A percentile compares a stretch with the other conserved stretches of the same genome.
Evolutionary conservation across 352 stramenopile genomes (phyloP).

Genomic region (Elongisporangium anandrum): DNA sequence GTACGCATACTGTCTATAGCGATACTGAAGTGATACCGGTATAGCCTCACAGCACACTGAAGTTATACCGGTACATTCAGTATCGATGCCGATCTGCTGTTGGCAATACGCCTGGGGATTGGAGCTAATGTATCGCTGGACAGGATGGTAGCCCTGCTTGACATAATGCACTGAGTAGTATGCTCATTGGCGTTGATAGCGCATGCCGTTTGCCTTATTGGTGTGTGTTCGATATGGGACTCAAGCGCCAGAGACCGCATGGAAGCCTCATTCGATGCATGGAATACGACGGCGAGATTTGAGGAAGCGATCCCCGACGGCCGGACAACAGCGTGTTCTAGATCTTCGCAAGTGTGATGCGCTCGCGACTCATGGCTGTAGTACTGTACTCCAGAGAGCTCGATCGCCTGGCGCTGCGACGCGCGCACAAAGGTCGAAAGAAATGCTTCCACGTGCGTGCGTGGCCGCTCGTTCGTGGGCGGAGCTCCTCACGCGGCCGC

Average conservation of each 20-base stretch:
- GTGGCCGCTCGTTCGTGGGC: neutral
- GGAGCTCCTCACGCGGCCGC: neutral
- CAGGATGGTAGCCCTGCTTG: too few relatives aligned
- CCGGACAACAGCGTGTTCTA: neutral
- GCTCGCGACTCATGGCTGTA: neutral
- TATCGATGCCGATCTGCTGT: too few relatives aligned
- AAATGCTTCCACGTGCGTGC: neutral
- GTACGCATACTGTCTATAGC: too few relatives aligned
- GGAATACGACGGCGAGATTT: neutral
- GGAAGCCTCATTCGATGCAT: neutral
- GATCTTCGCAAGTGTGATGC: neutral
- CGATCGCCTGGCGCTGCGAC: neutral
- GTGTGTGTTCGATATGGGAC: too few relatives aligned
- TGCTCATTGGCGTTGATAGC: too few relatives aligned
- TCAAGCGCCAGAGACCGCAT: neutral
- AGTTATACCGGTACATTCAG: too few relatives aligned
- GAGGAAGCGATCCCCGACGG: neutral
- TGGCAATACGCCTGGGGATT: too few relatives aligned
- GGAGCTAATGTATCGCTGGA: too few relatives aligned
- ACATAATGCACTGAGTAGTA: too few relatives aligned
- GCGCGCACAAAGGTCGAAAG: neutral
- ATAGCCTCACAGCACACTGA: too few relatives aligned
- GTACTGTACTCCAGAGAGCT: neutral
- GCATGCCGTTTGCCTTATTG: too few relatives aligned
- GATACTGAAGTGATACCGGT: too few relatives aligned